Base-by-base conservation (phyloP, 2,329 filamentous ascomycete species). In the Cordyceps fumosorosea region DNA sequence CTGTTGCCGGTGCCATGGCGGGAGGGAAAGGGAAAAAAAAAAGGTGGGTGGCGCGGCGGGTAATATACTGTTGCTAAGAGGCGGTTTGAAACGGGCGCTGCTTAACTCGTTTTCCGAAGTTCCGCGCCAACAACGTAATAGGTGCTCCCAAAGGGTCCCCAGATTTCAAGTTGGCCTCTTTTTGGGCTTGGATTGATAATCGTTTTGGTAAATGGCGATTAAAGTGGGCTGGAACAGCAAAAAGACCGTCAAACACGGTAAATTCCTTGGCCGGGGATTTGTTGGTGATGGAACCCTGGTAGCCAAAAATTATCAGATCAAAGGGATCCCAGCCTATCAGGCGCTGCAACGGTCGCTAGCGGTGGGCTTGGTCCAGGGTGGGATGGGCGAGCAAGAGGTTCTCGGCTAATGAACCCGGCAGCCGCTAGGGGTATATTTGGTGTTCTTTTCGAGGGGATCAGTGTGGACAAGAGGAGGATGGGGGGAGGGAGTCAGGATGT, bases 241-340 rank as follows among this genome's bases (percentile, higher is more conserved):
- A 20, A 42, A 6, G 20, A 5, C 4, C 22, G 12, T 29, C n/a
- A 6, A 18, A 48, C 14, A 32, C 37, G 45, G 40, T 16, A 50
- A 48, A 45, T 29, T 58, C 50, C 60, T 60, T 58, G 62, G 58
- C 56, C 12, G 24, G 16, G 40, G 16, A 47, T 47, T 47, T 29
- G 14, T 37, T 58, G 56, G 45, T 59, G 56, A 59, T 59, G 34
- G 32, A 24, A 26, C 44, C 44, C 26, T 34, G 42, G 56, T 50
- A 44, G 56, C 24, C 10, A 34, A 18, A 44, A n/a, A 62, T 62
- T 62, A 62, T 62, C 60, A 62, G 60, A 62, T 62, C 60, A 55
- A 60, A 54, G 8, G 12, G 11, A 24, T 48, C 24, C 40, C 44
- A 48, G 44, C 55, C 55, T 57, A 57, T 57, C 55, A 57, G 42